These are phyloP conservation scores for Neospermospora avenae DNA, from an alignment of 2,329 filamentous ascomycete genomes.

Conservation along the genomic window DNA sequence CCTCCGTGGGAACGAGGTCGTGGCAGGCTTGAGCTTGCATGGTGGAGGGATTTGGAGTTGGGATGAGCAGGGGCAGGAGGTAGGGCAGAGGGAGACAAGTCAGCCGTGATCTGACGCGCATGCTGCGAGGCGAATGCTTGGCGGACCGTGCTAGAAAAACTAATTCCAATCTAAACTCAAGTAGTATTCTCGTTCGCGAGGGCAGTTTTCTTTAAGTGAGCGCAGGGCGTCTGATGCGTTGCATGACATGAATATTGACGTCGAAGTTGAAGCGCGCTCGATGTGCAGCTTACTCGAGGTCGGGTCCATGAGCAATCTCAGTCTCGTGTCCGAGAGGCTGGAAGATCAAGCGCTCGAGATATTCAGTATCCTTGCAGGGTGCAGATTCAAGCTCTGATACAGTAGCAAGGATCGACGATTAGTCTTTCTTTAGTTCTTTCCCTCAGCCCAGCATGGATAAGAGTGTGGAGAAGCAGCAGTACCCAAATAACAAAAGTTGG, in stretches of 20 bases:
- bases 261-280: not conserved
- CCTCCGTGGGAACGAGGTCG: not conserved
- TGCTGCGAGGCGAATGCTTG: constrained; percentile 1
- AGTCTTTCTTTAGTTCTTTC: not conserved
- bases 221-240: not conserved
- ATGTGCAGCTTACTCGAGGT: not conserved
- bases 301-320: not conserved
- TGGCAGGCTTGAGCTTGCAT: constrained; percentile 5
- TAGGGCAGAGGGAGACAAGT: not conserved
- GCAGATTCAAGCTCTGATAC: constrained; percentile 2
- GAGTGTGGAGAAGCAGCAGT: not conserved
- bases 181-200: not conserved
- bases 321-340: not conserved
- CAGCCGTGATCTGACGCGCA: constrained; percentile 16
- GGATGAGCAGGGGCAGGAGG: constrained; percentile 2
- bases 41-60: constrained; percentile 2
- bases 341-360: not conserved
- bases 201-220: constrained; percentile 5
- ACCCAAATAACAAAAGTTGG: not conserved
- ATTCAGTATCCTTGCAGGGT: not conserved
- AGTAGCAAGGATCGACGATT: not conserved
- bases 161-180: not conserved
- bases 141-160: not conserved
- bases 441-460: constrained; percentile 12
- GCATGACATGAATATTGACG: constrained; percentile 5